Evolutionary conservation across 306 rosid species (phyloP), one percentile per base, ranked within the genome.

Genomic region (Quercus berberidifolia): DNA sequence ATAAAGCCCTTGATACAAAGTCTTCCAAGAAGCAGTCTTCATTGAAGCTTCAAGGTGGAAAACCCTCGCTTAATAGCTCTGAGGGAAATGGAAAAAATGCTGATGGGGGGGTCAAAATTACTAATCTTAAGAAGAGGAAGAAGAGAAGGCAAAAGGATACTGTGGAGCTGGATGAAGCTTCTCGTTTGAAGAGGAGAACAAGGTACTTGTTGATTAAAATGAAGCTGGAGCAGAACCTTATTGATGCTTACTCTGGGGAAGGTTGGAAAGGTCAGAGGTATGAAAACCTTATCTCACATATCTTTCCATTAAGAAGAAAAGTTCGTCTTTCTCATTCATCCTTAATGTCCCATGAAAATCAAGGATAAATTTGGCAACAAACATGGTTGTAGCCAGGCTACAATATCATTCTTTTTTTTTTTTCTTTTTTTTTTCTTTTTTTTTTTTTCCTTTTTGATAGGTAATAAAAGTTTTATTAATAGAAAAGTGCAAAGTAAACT

Each of bases 211-310:
- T 92, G 79, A 89, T 88, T 76, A 92, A 94, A 83, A 90, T 94
- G 82, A 94, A 90, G 82, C 85, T 87, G 75, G 98, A 94, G 89
- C 98, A 94, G 90, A 90, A 90, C 91, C 97, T 94, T 51, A 90
- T 94, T 72, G 98, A 94, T 86, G 97, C 98, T 75, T 94, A 94
- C 88, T 85, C 97, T 77, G 92, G 88, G 64, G 98, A 94, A 85
- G 97, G 98, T 79, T 92, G 98, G 98, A 94, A 92, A 80, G 98
- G 98, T 74, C 96, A 94, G 79, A 94, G 98, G 98, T 94, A 88
- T 26, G 57, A 59, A 30, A 74, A 60, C 72, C 51, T 43, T 70
- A 74, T 74, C 23, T 73, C 21, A 57, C n/a, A 67, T 67, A 9
- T 33, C 51, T 67, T 28, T 75, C 26, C 5, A 38, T 25, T 76